Percentiles rank a stretch among this genome's conserved stretches.
Conservation (phyloP, 2,329 filamentous ascomycete genomes). For the Chaetomiaceae sp. region DNA sequence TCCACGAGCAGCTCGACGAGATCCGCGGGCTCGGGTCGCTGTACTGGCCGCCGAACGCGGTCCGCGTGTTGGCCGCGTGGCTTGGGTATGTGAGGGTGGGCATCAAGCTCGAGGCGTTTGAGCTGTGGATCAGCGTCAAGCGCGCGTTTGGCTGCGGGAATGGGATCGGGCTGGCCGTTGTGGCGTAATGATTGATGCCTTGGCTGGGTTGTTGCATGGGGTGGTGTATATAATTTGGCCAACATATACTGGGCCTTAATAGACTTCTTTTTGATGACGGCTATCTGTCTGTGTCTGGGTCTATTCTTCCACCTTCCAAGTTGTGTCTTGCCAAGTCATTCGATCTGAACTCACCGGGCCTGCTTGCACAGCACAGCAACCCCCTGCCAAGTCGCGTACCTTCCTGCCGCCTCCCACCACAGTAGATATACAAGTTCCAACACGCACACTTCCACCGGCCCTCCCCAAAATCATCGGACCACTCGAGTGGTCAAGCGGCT, state of each 20-base stretch:
- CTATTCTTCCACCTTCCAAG: too few relatives aligned
- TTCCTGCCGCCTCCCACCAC: too few relatives aligned
- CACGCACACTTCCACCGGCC: too few relatives aligned
- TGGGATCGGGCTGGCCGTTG: constrained; percentile 11
- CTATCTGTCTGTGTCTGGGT: not conserved
- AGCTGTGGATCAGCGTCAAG: constrained; percentile 55
- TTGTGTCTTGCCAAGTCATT: too few relatives aligned
- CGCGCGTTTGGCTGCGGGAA: constrained; percentile 36
- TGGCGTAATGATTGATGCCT: constrained; percentile 19
- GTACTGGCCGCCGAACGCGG: constrained; percentile 53
- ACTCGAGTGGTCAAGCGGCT: too few relatives aligned
- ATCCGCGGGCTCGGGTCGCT: constrained; percentile 50
- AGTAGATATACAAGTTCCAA: too few relatives aligned
- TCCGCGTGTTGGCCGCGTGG: constrained; percentile 53
- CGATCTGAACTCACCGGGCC: too few relatives aligned
- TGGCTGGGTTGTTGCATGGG: not conserved
- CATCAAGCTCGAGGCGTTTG: constrained; percentile 59
- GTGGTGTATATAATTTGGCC: not conserved
- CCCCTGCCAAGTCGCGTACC: too few relatives aligned
- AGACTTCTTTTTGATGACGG: not conserved
- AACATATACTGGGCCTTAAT: constrained; percentile 2
- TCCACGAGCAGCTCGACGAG: constrained; percentile 58
- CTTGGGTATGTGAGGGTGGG: constrained; percentile 55
- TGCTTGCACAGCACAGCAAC: too few relatives aligned
- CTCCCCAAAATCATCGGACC: too few relatives aligned